Evolutionary conservation across 2,329 filamentous ascomycete genomes (phyloP).

Genomic region (Hypoxylon sp.): DNA sequence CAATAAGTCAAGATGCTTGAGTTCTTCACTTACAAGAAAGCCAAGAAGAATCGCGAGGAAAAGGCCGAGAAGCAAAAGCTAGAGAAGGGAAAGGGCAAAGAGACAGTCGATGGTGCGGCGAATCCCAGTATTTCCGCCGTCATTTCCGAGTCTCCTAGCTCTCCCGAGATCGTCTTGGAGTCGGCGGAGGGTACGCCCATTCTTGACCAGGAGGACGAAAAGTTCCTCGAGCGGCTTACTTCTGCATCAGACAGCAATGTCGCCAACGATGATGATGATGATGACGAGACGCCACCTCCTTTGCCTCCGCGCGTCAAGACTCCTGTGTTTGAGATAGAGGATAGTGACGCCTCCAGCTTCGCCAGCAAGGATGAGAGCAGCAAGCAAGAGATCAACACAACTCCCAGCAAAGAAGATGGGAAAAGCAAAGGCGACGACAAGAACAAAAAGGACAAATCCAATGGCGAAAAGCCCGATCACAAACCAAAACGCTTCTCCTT

Average conservation of each 20-base stretch:
- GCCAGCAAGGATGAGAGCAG: conserved; percentile 34
- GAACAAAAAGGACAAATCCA: conserved; percentile 47
- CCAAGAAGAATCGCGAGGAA: conserved; percentile 66
- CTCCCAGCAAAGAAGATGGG: conserved; percentile 42
- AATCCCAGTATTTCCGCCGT: conserved; percentile 37
- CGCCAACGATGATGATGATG: conserved; percentile 54
- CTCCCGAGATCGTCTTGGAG: conserved; percentile 42
- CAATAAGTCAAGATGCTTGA: conserved; percentile 63
- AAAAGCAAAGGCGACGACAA: conserved; percentile 38
- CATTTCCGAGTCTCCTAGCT: conserved; percentile 25
- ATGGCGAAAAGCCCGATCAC: conserved; percentile 27
- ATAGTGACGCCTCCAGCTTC: conserved; percentile 52
- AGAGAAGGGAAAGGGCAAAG: conserved; percentile 54
- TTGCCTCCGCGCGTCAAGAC: conserved; percentile 63
- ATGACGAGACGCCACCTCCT: conserved; percentile 58
- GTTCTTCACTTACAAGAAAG: conserved; percentile 69
- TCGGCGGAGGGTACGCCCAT: conserved; percentile 52
- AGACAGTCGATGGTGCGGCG: conserved; percentile 42
- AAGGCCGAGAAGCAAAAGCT: conserved; percentile 50
- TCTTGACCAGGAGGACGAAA: conserved; percentile 64
- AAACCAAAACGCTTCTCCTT: conserved; percentile 52
- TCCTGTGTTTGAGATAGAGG: conserved; percentile 60
- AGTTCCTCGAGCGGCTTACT: conserved; percentile 65
- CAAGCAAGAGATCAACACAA: conserved; percentile 8
- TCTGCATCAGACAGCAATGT: conserved; percentile 42